Evolutionary conservation across 2,329 filamentous ascomycete genomes (phyloP).

Genomic region (Teratosphaeria gauchensis): DNA sequence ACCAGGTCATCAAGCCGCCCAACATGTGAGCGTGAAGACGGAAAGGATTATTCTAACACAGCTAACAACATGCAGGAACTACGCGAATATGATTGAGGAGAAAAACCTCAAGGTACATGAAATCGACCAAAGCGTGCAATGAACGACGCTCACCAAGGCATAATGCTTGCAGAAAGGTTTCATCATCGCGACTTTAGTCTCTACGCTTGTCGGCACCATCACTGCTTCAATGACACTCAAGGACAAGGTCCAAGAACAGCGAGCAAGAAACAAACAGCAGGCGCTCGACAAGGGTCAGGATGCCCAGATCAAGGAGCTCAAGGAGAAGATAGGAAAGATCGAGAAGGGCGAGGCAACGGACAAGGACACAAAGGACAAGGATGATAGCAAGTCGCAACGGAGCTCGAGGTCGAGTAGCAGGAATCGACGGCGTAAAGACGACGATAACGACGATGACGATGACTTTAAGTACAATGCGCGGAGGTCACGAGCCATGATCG

Average conservation of each 20-base stretch:
- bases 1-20: background rate
- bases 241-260: slow-evolving; percentile 27
- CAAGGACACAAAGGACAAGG: slow-evolving; percentile 6
- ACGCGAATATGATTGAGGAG: slow-evolving; percentile 4
- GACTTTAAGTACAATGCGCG: slow-evolving; percentile 4
- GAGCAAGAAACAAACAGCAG: slow-evolving; percentile 27
- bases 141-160: background rate
- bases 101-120: slow-evolving; percentile 1
- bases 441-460: slow-evolving; percentile 8
- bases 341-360: slow-evolving; percentile 7
- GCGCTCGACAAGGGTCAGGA: slow-evolving; percentile 14
- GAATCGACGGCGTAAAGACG: slow-evolving; percentile 1
- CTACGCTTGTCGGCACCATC: slow-evolving; percentile 36
- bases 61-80: background rate
- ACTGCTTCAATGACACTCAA: slow-evolving; percentile 35
- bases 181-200: slow-evolving; percentile 35
- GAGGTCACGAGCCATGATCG: slow-evolving; percentile 12
- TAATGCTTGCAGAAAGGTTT: slow-evolving; percentile 23
- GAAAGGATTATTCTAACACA: background rate
- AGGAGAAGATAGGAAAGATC: slow-evolving; percentile 20
- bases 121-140: background rate
- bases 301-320: slow-evolving; percentile 13
- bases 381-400: slow-evolving; percentile 3
- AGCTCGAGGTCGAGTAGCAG: slow-evolving; percentile 12
- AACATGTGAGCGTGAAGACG: background rate